Percentiles rank a stretch among this genome's conserved stretches.
phyloP scores from a whole-genome alignment of 1,139 yeast genomes.

The Nadsonia commutata region DNA sequence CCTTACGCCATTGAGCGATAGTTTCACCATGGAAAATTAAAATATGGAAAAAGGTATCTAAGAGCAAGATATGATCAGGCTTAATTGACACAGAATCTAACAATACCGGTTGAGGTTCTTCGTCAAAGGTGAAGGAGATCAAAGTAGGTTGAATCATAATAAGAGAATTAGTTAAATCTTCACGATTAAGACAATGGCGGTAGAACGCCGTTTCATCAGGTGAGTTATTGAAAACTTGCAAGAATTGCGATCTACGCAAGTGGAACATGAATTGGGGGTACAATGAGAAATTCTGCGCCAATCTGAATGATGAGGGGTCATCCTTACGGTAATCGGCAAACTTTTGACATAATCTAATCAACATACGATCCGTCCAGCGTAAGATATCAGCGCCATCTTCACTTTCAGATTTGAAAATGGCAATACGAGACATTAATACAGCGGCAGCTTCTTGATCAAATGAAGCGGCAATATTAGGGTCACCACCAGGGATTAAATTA shows the following conservation, averaged over 20 bases:
- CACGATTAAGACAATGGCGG: conserved; percentile 51
- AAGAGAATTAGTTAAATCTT: conserved; percentile 50
- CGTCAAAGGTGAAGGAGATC: conserved; percentile 47
- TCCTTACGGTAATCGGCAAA: conserved; percentile 68
- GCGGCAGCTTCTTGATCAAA: conserved; percentile 65
- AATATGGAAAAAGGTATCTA: conserved; percentile 65
- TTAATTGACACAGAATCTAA: conserved; percentile 55
- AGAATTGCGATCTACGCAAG: conserved; percentile 52
- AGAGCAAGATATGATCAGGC: conserved; percentile 42
- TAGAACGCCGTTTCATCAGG: conserved; percentile 68
- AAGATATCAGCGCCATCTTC: conserved; percentile 45
- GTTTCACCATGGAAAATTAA: conserved; percentile 55
- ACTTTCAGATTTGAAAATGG: conserved; percentile 33
- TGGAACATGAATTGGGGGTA: conserved; percentile 66
- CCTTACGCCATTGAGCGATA: conserved; percentile 56
- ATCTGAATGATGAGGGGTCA: conserved; percentile 49
- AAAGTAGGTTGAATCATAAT: conserved; percentile 69
- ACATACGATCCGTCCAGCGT: conserved; percentile 62
- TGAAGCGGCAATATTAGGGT: conserved; percentile 19
- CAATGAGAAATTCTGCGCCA: conserved; percentile 55
- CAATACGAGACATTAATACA: conserved; percentile 42
- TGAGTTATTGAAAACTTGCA: conserved; percentile 59
- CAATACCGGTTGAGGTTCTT: conserved; percentile 43
- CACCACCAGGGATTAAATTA: conserved; percentile 13
- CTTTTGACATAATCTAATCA: conserved; percentile 60